A percentile compares a stretch with the other conserved stretches of the same genome.
Evolutionary conservation across 192 early-diverging fungal genomes (phyloP).

Genomic region (Lunasporangiospora selenospora): DNA sequence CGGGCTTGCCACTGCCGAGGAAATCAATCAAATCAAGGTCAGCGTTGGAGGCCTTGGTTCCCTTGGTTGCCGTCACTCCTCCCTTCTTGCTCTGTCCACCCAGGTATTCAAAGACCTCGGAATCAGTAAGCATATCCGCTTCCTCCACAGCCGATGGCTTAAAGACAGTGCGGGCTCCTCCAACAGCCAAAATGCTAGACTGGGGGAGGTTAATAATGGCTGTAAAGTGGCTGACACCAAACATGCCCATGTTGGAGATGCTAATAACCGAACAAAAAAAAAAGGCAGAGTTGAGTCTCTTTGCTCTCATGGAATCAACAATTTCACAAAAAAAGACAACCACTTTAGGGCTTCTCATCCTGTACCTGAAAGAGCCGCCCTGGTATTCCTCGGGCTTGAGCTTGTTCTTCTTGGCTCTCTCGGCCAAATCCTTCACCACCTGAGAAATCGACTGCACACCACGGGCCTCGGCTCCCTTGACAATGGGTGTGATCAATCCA

Average conservation of each 20-base stretch:
- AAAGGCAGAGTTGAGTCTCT: too few species aligned
- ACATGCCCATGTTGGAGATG: constrained; percentile 94
- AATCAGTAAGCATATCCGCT: constrained; percentile 27
- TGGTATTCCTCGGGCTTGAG: constrained; percentile 93
- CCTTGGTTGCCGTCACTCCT: constrained; percentile 35
- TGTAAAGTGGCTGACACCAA: constrained; percentile 83
- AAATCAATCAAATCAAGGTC: constrained; percentile 56
- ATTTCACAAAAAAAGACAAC: background rate
- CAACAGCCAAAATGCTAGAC: constrained; percentile 82
- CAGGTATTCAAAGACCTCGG: constrained; percentile 47
- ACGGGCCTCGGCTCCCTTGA: constrained; percentile 72
- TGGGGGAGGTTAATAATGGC: constrained; percentile 93
- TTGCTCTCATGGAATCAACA: background rate
- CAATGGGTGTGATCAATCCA: constrained; percentile 87
- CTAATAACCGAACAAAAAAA: constrained; percentile 25
- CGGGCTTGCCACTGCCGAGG: constrained; percentile 45
- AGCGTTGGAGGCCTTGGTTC: constrained; percentile 33
- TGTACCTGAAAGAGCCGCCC: constrained; percentile 86
- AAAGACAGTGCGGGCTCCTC: constrained; percentile 48
- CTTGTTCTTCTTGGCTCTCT: constrained; percentile 79
- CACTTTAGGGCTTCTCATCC: background rate
- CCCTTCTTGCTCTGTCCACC: constrained; percentile 31
- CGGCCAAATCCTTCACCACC: constrained; percentile 76
- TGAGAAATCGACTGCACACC: constrained; percentile 77
- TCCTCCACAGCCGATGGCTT: constrained; percentile 42